Evolutionary conservation across 345 rosid species (phyloP), one percentile per base, ranked within the genome.

Genomic region (Pugionium cornutum): DNA sequence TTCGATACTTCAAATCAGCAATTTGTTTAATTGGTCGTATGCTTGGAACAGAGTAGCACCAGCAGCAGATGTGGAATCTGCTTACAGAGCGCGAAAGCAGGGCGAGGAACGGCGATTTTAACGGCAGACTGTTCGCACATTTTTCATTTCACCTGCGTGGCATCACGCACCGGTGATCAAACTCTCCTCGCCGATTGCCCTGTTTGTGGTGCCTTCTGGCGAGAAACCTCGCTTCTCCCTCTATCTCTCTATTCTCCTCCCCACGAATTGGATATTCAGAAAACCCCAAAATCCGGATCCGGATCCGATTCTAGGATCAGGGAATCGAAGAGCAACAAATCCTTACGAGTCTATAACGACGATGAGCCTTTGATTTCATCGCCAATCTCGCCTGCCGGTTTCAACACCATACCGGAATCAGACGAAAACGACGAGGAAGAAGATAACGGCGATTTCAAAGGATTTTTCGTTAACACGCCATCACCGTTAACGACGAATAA

Each of bases 101-200:
- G 91, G 3, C 83, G 83, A 64, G 97, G 96, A 10, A 87, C 89
- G 5, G 94, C 92, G 25, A 84, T 89, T 50, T 84, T 84, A 80
- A 92, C 94, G 25, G 96, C 97, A 9, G 97, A 89, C 66, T 92
- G 98, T 60, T 79, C 84, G 0, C 97, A 92, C 66, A 64, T 75
- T 18, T 92, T 92, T 52, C 97, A 92, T 67, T 87, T 89, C 68
- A 88, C 88, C 1, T 92, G 97, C 64, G 55, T 89, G 9, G 75
- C 89, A 32, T 49, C 86, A 35, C 84, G 75, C 60, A 57, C 78
- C 39, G 75, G 75, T 50, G 80, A 74, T 57, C 81, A 70, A 4
- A 76, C 71, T 1, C 63, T 83, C 25, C 74, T 87, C 60, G 41
- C 69, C 27, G 55, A 47, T 3, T 92, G 98, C 30, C 98, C 98